phyloP scores from a whole-genome alignment of 345 rosid species.

The Hevea brasiliensis region DNA sequence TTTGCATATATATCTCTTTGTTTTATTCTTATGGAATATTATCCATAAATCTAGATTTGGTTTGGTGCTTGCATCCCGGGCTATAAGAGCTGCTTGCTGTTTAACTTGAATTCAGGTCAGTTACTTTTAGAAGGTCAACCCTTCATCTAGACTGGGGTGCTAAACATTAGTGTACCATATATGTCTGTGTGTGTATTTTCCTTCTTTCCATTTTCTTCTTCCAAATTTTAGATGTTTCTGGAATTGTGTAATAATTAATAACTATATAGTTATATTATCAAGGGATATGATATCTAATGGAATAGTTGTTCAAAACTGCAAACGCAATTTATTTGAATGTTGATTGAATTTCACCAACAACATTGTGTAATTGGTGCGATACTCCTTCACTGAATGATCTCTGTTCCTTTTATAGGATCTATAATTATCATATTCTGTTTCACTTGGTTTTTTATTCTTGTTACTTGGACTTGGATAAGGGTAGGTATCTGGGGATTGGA shows the following conservation, averaged over 20 bases:
- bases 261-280: neutral
- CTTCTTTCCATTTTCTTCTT: neutral
- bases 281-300: neutral
- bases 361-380: neutral
- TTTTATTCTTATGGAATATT: neutral
- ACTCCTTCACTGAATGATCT: neutral
- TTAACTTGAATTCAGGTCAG: constrained; percentile 94
- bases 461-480: neutral
- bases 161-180: no score
- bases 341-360: neutral
- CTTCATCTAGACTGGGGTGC: neutral
- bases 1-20: neutral
- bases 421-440: neutral
- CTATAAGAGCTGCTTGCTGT: constrained; percentile 92
- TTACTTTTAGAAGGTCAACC: constrained; percentile 2
- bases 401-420: neutral
- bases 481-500: neutral
- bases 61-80: constrained; percentile 75
- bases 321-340: neutral
- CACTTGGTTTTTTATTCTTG: neutral
- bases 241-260: neutral
- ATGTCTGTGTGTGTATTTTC: no score
- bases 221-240: neutral
- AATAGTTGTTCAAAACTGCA: neutral
- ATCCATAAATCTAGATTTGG: constrained; percentile 52